phyloP scores from a whole-genome alignment of 2,329 filamentous ascomycete genomes.

The Coniochaeta pulveracea region DNA sequence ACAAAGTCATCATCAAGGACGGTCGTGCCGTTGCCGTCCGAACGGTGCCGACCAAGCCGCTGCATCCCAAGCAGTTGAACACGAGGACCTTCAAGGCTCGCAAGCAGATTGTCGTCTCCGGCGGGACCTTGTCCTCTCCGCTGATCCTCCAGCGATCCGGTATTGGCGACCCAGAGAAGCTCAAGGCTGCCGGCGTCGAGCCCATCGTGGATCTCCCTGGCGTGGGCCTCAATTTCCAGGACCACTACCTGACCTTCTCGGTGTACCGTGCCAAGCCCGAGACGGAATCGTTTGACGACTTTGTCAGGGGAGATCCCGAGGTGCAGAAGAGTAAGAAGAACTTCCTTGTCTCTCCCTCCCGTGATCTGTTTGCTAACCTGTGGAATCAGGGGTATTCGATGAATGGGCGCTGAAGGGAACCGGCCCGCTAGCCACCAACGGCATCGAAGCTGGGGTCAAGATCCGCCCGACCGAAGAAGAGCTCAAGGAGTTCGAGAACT shows the following conservation, averaged over 20 bases:
- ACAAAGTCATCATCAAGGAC: constrained; percentile 65
- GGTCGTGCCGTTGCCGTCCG: constrained; percentile 61
- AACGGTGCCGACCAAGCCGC: constrained; percentile 59
- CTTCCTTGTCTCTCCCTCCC: background rate
- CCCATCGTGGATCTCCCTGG: constrained; percentile 60
- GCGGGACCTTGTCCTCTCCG: constrained; percentile 63
- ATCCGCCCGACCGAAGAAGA: constrained; percentile 60
- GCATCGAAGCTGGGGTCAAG: constrained; percentile 72
- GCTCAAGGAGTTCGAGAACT: constrained; percentile 54
- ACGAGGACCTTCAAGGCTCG: constrained; percentile 50
- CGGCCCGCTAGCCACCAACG: constrained; percentile 66
- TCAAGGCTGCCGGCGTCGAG: constrained; percentile 56
- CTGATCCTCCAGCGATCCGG: constrained; percentile 67
- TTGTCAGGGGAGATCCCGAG: constrained; percentile 61
- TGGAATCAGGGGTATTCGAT: constrained; percentile 46
- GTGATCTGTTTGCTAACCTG: too few relatives aligned
- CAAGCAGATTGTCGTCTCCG: constrained; percentile 64
- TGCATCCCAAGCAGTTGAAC: constrained; percentile 41
- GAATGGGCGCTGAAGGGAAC: constrained; percentile 75
- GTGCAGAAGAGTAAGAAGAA: constrained; percentile 47
- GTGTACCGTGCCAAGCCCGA: constrained; percentile 63
- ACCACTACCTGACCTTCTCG: constrained; percentile 63
- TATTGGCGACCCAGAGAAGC: constrained; percentile 62
- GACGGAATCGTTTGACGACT: constrained; percentile 71
- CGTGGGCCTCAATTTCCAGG: constrained; percentile 67